Evolutionary conservation across 2,329 filamentous ascomycete species (phyloP).

Genomic region (Aspergillus versicolor): DNA sequence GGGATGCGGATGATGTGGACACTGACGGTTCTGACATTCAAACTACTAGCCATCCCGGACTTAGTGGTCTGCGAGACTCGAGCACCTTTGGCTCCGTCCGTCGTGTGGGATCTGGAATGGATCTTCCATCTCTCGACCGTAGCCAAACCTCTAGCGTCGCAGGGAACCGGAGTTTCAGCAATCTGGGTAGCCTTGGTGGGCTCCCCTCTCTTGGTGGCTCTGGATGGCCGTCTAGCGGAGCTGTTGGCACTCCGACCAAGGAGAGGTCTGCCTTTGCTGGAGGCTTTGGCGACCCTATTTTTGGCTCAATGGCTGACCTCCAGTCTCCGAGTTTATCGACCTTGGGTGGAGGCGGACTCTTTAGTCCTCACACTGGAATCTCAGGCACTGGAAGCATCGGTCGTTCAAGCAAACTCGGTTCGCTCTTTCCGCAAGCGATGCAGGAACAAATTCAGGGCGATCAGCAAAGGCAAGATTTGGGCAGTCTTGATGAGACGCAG

Average conservation of each 20-base stretch:
- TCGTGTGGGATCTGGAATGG: conserved; percentile 55
- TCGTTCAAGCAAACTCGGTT: conserved; percentile 78
- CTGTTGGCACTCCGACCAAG: conserved; percentile 71
- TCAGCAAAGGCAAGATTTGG: conserved; percentile 60
- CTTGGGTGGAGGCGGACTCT: conserved; percentile 52
- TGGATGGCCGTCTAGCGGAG: conserved; percentile 58
- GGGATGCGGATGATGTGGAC: conserved; percentile 62
- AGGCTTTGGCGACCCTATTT: conserved; percentile 62
- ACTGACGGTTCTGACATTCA: conserved; percentile 55
- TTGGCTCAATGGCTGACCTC: conserved; percentile 73
- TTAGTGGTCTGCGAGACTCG: conserved; percentile 54
- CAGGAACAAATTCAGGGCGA: conserved; percentile 80
- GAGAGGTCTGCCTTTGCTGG: conserved; percentile 53
- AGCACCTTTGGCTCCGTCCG: conserved; percentile 56
- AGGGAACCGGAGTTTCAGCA: conserved; percentile 67
- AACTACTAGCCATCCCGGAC: conserved; percentile 50
- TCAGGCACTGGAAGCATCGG: conserved; percentile 65
- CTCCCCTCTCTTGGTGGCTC: conserved; percentile 55
- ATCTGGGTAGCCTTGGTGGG: conserved; percentile 52
- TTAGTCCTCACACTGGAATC: conserved; percentile 59
- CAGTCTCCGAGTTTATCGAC: conserved; percentile 52
- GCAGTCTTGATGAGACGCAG: conserved; percentile 57
- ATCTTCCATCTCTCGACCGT: conserved; percentile 67
- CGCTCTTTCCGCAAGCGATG: conserved; percentile 83
- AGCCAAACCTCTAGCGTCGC: conserved; percentile 91